Evolutionary conservation across 78 protist species (phyloP), one percentile per base, ranked within the genome.

Genomic region (Cavenderia fasciculata): DNA sequence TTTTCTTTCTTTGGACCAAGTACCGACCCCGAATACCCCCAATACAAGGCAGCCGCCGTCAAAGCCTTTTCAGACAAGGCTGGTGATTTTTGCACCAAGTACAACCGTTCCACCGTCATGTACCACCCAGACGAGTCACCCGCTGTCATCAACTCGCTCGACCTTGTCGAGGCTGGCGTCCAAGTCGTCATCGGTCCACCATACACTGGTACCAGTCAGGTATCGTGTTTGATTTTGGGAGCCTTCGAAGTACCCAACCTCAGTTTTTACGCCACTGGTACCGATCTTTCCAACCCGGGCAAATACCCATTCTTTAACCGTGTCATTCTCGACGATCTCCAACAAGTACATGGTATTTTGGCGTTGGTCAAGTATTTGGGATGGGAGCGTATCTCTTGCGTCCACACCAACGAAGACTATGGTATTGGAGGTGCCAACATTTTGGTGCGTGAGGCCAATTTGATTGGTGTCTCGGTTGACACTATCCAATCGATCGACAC

Each of bases 371-470:
- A 79, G 25, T 36, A 79, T n/a, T 63, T 40, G 23, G 88, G 76
- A 34, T 79, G 88, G 88, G 27, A 36, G 2, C 62, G 88, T 46
- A 56, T 79, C 41, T 79, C 88, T 29, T 79, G 88, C 54, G 69
- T 79, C 5, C 88, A 79, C 41, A 79, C 88, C n/a, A 66, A 52
- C 19, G 88, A 79, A 52, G 88, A 79, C 62, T 79, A 79, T 49
- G 88, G 88, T 49, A 79, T 40, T 51, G 88, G 88, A 40, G 88
- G 88, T 79, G 74, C 76, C 11, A 70, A 66, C 34, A 33, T 63
- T 46, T 66, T 79, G 7, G 57, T 66, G 16, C 74, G 41, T 40
- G 41, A 65, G 41, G 72, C 88, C 6, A 66, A 66, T 54, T 40
- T 25, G 0, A 3, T 18, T 4, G 88, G 77, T 51, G 29, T 79